Evolutionary conservation across 768 basidiomycete genomes (phyloP).

Genomic region (Leccinum incarnatum): DNA sequence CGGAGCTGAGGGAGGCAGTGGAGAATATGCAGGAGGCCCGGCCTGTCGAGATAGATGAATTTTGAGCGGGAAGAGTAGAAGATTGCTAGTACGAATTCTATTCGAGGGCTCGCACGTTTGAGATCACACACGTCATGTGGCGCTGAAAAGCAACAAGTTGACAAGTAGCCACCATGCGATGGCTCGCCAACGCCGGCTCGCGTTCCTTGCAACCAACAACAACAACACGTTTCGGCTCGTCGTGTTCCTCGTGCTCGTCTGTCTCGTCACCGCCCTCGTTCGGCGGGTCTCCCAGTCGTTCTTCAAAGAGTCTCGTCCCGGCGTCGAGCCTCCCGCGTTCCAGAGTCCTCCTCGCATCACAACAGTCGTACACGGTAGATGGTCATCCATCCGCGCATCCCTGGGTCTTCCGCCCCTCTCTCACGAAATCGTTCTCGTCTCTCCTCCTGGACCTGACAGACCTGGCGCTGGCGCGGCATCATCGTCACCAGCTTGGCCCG

Average conservation of each 20-base stretch:
- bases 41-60: constrained; percentile 42
- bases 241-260: constrained; percentile 23
- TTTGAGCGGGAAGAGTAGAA: constrained; percentile 15
- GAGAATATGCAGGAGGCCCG: constrained; percentile 56
- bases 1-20: constrained; percentile 74
- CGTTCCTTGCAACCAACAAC: constrained; percentile 15
- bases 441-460: neutral
- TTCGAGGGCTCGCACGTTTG: constrained; percentile 1
- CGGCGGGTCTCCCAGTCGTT: constrained; percentile 9
- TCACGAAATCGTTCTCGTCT: constrained; percentile 2
- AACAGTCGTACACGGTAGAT: constrained; percentile 28
- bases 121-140: neutral
- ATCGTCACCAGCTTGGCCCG: neutral
- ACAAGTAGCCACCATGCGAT: constrained; percentile 17
- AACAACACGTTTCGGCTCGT: constrained; percentile 12
- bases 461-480: neutral
- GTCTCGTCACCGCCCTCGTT: constrained; percentile 21
- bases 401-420: constrained; percentile 29
- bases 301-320: neutral
- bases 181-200: constrained; percentile 13
- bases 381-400: constrained; percentile 31
- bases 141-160: neutral
- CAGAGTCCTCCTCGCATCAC: neutral
- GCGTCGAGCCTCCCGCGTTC: constrained; percentile 2
- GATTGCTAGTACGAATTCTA: neutral